Percentiles rank a stretch among this genome's conserved stretches.
Conservation (phyloP, 495 filamentous ascomycete species). For the Penicillium odoratum region DNA sequence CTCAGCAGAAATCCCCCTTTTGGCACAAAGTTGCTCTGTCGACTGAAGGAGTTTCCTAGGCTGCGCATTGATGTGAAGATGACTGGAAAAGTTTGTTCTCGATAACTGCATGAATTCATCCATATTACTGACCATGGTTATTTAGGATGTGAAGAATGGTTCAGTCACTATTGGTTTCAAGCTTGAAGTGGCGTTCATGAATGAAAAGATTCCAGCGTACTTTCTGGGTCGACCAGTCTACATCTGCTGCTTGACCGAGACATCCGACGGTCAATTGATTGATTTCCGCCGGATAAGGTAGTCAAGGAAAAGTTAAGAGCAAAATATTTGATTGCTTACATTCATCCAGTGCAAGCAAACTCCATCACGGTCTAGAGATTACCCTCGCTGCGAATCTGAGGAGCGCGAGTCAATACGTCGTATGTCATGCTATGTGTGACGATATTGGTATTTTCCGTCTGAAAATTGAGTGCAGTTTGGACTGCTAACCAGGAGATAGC, state of each 20-base stretch:
- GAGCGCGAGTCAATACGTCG: slow-evolving; percentile 56
- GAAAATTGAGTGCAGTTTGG: background rate
- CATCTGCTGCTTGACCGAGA: slow-evolving; percentile 74
- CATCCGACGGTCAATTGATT: slow-evolving; percentile 68
- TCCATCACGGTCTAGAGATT: slow-evolving; percentile 63
- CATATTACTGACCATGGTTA: background rate
- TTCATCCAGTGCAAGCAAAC: slow-evolving; percentile 56
- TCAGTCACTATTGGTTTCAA: slow-evolving; percentile 61
- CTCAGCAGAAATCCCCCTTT: slow-evolving; percentile 82
- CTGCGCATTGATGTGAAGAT: slow-evolving; percentile 60
- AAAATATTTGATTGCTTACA: slow-evolving; percentile 3
- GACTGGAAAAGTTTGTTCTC: slow-evolving; percentile 45
- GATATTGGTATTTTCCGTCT: slow-evolving; percentile 62
- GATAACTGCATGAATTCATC: background rate
- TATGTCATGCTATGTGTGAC: slow-evolving; percentile 82
- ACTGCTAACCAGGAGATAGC: slow-evolving; percentile 44
- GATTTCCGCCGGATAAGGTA: slow-evolving; percentile 77
- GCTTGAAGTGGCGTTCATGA: slow-evolving; percentile 70
- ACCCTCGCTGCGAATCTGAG: slow-evolving; percentile 60
- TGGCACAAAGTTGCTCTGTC: slow-evolving; percentile 65
- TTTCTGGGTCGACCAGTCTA: slow-evolving; percentile 65
- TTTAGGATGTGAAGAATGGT: slow-evolving; percentile 41
- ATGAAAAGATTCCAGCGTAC: slow-evolving; percentile 58
- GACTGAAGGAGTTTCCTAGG: slow-evolving; percentile 71
- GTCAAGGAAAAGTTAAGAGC: background rate